These are phyloP conservation scores for Scalesia atractyloides DNA, from an alignment of 129 eudicot species.

Conservation along the genomic window DNA sequence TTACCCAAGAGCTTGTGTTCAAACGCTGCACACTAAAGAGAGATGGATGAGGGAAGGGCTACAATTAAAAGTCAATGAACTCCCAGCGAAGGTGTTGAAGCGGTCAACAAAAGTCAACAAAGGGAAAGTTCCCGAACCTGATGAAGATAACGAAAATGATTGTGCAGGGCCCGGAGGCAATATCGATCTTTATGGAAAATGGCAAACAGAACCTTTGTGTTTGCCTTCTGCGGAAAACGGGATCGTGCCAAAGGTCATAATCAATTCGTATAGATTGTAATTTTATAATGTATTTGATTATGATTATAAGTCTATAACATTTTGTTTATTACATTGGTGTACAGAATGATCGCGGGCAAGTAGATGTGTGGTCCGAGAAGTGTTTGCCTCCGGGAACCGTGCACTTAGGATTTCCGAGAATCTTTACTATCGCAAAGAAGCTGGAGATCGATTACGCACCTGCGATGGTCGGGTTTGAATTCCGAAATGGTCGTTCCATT, in stretches of 20 bases:
- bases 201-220: constrained; percentile 86
- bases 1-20: constrained; percentile 91
- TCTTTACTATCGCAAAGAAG: constrained; percentile 65
- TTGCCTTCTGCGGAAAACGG: constrained; percentile 83
- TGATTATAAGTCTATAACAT: constrained; percentile 21
- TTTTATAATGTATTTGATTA: not conserved
- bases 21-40: constrained; percentile 72
- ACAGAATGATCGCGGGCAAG: constrained; percentile 96
- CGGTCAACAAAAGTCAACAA: constrained; percentile 55
- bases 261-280: not conserved
- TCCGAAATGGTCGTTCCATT: constrained; percentile 71
- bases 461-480: constrained; percentile 98
- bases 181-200: constrained; percentile 71
- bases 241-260: constrained; percentile 83
- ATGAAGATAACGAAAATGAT: constrained; percentile 54
- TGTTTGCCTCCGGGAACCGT: constrained; percentile 98
- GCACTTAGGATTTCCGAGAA: constrained; percentile 77
- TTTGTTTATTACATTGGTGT: constrained; percentile 4
- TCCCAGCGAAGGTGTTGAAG: constrained; percentile 72
- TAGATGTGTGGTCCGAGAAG: constrained; percentile 95
- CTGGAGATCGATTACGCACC: constrained; percentile 77
- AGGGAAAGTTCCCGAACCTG: constrained; percentile 45
- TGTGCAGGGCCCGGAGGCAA: constrained; percentile 45
- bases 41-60: constrained; percentile 92
- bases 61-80: constrained; percentile 68